phyloP scores from a whole-genome alignment of 2,329 filamentous ascomycete genomes.

The Allantophomopsis cytisporea region DNA sequence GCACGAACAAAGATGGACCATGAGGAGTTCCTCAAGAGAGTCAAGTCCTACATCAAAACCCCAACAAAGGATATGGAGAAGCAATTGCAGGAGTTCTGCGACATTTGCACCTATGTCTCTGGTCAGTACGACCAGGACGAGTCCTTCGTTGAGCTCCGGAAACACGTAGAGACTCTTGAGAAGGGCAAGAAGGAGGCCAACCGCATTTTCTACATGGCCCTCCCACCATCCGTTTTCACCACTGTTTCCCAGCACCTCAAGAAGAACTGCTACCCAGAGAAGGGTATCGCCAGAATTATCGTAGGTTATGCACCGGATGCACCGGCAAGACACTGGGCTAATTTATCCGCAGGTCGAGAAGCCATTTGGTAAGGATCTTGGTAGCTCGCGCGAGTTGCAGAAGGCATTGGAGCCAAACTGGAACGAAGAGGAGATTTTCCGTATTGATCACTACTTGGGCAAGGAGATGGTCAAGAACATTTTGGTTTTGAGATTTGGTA shows the following conservation, averaged over 20 bases:
- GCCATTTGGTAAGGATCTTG: constrained; percentile 94
- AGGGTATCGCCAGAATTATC: constrained; percentile 86
- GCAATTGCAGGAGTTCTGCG: constrained; percentile 81
- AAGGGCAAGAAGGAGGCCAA: constrained; percentile 70
- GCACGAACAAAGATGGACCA: constrained; percentile 99
- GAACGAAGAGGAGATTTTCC: constrained; percentile 98
- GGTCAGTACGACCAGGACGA: constrained; percentile 97
- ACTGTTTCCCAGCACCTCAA: constrained; percentile 96
- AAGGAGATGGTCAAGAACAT: constrained; percentile 99
- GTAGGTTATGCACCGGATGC: constrained; percentile 35
- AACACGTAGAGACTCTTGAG: constrained; percentile 79
- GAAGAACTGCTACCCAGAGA: constrained; percentile 88
- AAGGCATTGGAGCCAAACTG: constrained; percentile 93
- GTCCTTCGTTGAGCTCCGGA: constrained; percentile 74
- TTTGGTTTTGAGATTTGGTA: constrained; percentile 91
- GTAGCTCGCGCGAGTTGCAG: constrained; percentile 86
- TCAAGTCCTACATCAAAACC: constrained; percentile 98
- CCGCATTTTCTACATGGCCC: constrained; percentile 97
- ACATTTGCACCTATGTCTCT: constrained; percentile 84
- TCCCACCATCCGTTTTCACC: constrained; percentile 95
- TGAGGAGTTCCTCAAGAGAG: constrained; percentile 82
- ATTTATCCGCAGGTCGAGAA: constrained; percentile 68
- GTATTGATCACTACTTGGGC: constrained; percentile 97
- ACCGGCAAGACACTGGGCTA: constrained; percentile 1
- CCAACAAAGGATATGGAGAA: constrained; percentile 96